Evolutionary conservation across 2,329 filamentous ascomycete genomes (phyloP).

Genomic region (Trichoderma aggressivum): DNA sequence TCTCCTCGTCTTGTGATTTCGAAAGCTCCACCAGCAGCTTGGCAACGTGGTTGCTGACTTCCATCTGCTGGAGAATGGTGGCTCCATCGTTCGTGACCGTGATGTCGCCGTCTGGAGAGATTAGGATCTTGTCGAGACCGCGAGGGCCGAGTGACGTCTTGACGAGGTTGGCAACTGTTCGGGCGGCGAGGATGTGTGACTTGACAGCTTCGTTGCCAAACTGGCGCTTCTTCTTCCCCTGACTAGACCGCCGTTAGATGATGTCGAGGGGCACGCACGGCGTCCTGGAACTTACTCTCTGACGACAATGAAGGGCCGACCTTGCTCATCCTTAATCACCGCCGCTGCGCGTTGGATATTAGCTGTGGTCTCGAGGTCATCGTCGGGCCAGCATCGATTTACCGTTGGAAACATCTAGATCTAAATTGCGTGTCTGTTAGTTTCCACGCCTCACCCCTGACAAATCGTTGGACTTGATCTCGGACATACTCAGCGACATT

Average conservation of each 20-base stretch:
- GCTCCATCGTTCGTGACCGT: conserved; percentile 99
- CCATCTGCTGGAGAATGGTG: conserved; percentile 97
- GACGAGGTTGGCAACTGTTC: conserved; percentile 94
- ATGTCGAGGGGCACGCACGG: neutral
- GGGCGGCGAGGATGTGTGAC: conserved; percentile 93
- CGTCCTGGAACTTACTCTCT: conserved; percentile 69
- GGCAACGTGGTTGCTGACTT: conserved; percentile 96
- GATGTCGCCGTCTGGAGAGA: conserved; percentile 97
- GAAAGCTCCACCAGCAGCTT: conserved; percentile 96
- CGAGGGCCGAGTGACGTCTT: conserved; percentile 95
- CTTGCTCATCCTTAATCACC: conserved; percentile 95
- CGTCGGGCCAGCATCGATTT: conserved; percentile 33
- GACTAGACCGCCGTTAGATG: conserved; percentile 50
- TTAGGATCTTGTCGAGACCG: conserved; percentile 97
- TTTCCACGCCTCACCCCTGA: conserved; percentile 27
- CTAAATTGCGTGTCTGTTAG: conserved; percentile 46
- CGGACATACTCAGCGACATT: conserved; percentile 40
- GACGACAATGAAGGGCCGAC: conserved; percentile 95
- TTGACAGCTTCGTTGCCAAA: conserved; percentile 97
- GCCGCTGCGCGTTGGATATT: conserved; percentile 44
- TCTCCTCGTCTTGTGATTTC: conserved; percentile 98
- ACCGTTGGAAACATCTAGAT: conserved; percentile 83
- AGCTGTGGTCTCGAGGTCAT: conserved; percentile 20
- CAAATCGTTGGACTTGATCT: conserved; percentile 22
- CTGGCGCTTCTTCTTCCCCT: conserved; percentile 96